phyloP scores from a whole-genome alignment of 495 filamentous ascomycete genomes.

The Talaromyces wortmannii region DNA sequence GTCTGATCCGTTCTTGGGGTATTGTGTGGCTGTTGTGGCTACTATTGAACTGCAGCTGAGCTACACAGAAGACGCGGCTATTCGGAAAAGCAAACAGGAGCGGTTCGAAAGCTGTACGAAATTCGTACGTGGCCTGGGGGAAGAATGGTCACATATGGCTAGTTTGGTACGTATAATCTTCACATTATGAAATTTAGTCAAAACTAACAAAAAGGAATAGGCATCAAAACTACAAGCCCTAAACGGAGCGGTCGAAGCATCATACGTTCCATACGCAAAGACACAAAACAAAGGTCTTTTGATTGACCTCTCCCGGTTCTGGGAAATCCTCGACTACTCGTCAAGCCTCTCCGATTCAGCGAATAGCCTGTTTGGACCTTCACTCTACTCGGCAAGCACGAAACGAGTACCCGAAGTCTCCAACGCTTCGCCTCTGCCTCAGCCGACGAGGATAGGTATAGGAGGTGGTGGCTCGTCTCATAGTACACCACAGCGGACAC shows the following conservation, averaged over 20 bases:
- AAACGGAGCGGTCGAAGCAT: conserved; percentile 37
- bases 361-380: conserved; percentile 33
- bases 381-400: conserved; percentile 20
- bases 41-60: conserved; percentile 45
- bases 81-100: conserved; percentile 33
- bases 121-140: conserved; percentile 34
- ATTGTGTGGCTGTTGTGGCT: conserved; percentile 40
- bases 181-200: background rate
- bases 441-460: conserved; percentile 25
- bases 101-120: conserved; percentile 37
- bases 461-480: background rate
- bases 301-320: conserved; percentile 42
- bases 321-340: conserved; percentile 43
- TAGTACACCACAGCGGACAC: background rate
- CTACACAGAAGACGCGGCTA: conserved; percentile 29
- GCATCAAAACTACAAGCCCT: conserved; percentile 34
- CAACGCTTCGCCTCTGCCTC: conserved; percentile 37
- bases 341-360: conserved; percentile 34
- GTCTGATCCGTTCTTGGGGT: conserved; percentile 41
- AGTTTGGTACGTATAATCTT: conserved; percentile 24
- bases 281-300: conserved; percentile 36
- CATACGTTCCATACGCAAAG: conserved; percentile 31
- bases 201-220: conserved; percentile 8
- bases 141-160: conserved; percentile 41
- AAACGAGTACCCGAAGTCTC: conserved; percentile 29